Base-by-base conservation (phyloP, 225 moss, liverwort and hornwort species). In the Ulota crispa region DNA sequence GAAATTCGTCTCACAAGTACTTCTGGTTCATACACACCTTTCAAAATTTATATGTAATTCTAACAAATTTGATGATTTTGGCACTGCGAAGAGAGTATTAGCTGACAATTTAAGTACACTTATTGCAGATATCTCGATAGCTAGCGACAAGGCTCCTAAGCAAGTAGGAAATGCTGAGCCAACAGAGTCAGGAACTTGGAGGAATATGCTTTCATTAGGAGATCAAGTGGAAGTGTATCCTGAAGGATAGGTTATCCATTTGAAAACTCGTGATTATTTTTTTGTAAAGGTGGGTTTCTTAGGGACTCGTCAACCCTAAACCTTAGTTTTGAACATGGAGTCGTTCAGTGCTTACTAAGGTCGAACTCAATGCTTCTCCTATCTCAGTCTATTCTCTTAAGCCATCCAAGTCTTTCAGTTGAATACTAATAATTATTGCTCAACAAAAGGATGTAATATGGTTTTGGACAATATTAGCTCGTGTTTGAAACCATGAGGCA, bases 221-320 rank as follows among this genome's bases (percentile, higher is more conserved):
- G 87, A 94, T 93, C 86, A 96, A 94, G 78, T 96, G 96, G 94
- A 96, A 94, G 83, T 96, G 92, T 68, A 93, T 89, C 56, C 86
- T 96, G 66, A 96, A 94, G 87, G 94, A 96, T 82, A 94, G 94
- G 91, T 96, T 73, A 94, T 96, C 92, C 94, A 94, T 82, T 81
- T 96, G 73, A 93, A 94, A 70, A 85, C 87, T 31, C 92, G 92
- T 57, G 94, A 94, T 64, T 91, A 92, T 65, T 89, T 96, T 42
- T 96, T 96, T 84, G 90, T 93, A 36, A 95, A 95, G 93, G 94
- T 94, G 30, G 74, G 82, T 68, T 27, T 21, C 39, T 72, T 19
- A 68, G 47, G 72, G 59, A 10, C 64, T 13, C 12, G 55, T 75
- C 43, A 27, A 37, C 13, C n/a, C 13, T 43, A 4, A 34, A 36